Evolutionary conservation across 2,329 filamentous ascomycete genomes (phyloP), one percentile per base, ranked within the genome.

Genomic region (Penicillium sp.): DNA sequence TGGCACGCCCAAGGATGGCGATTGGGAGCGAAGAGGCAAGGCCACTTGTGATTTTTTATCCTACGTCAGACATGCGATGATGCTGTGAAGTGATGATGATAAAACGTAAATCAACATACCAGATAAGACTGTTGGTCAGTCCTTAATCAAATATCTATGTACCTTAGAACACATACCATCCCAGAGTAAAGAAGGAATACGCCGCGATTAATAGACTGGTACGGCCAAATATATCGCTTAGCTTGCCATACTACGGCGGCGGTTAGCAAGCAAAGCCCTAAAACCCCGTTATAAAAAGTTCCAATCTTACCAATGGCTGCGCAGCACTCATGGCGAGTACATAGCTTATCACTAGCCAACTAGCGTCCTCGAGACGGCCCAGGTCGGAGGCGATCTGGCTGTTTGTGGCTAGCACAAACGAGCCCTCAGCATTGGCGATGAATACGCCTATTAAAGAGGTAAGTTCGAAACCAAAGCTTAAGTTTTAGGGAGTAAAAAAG

Each of bases 1-100:
- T 62, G 1, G 68, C 70, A 33, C 76, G 68, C 3, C 70, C 74
- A 0, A 71, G 58, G 20, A 78, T 71, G 1, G 78, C 72, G n/a
- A 72, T 59, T 48, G 63, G 66, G 63, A 78, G 69, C 1, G 67
- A 63, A 5, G 61, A 60, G 5, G 67, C 73, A 2, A 76, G 18
- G 3, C 75, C 76, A 49, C 74, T 73, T 21, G n/a, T n/a, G n/a
- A n/a, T n/a, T n/a, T n/a, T 11, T 30, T 14, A 38, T 16, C 3
- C 26, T 16, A 38, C 16, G 16, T 38, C 33, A 38, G 33, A 38
- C 33, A 30, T 30, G 9, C 26, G 5, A 5, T 30, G 5, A 30
- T 30, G 26, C 26, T 9, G 26, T 9, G 26, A 30, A 9, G 26
- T 30, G 26, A 9, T n/a, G n/a, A n/a, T n/a, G n/a, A n/a, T n/a